Evolutionary conservation across 441 rosid species (phyloP), one percentile per base, ranked within the genome.

Genomic region (Heliophila coronopifolia): DNA sequence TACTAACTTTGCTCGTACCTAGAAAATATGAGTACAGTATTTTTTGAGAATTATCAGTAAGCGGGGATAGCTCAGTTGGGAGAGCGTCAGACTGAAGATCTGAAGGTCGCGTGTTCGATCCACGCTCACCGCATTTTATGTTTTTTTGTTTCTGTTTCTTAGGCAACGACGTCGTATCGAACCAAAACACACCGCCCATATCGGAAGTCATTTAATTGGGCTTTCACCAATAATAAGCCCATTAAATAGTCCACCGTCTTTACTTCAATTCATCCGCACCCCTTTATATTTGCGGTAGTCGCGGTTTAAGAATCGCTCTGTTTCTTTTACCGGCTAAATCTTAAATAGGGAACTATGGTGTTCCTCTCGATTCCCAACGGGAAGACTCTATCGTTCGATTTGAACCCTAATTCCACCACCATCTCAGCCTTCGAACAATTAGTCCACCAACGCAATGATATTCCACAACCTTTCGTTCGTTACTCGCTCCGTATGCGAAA

Each of bases 71-170:
- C 67, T 60, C 71, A 67, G 71, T 67, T 67, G 71, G 67, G 71
- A 67, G 59, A 60, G 59, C 59, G 67, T 67, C 54, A 60, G 63
- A 67, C 67, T 61, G 71, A 67, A 67, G 63, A 67, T 67, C 67
- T 67, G 67, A 67, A 67, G 67, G 67, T 61, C 67, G 59, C 80
- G 82, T 78, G 84, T 84, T 84, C 71, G 86, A 83, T 80, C 79
- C 77, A 83, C 74, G 81, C 78, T 80, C 81, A 80, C 85, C 81
- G 83, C 86, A 83, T 25, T 20, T 20, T 20, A 20, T 20, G 4
- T 20, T 20, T 20, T 20, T n/a, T n/a, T n/a, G n/a, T n/a, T n/a
- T n/a, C n/a, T n/a, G n/a, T n/a, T n/a, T n/a, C n/a, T n/a, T n/a
- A n/a, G n/a, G n/a, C n/a, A n/a, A n/a, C n/a, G n/a, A n/a, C n/a